Evolutionary conservation across 1,139 yeast genomes (phyloP), one percentile per base, ranked within the genome.

Genomic region (Candida glucosophila): DNA sequence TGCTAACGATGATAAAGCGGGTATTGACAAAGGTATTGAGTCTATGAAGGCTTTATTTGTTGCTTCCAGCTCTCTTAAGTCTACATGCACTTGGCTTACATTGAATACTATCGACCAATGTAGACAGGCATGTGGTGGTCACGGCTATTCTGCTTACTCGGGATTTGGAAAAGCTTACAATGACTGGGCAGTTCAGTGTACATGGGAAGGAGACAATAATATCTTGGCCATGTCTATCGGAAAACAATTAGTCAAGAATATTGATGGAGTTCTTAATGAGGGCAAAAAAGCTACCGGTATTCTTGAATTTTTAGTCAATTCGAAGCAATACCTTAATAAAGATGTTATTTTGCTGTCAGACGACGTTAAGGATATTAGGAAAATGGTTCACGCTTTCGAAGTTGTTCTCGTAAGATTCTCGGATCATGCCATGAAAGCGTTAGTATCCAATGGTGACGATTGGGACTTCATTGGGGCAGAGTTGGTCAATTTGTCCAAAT

Each of bases 131-230:
- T 86, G 95, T 58, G 96, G 96, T 55, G 96, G 96, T 26, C 95
- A 85, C 48, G 96, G 96, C 23, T 86, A 86, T 56, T 82, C 93
- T 15, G 73, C 88, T 12, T 86, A 86, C 59, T 74, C 82, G 39
- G 95, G 90, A 3, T 82, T 86, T 47, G 95, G 94, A 29, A 83
- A 80, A 49, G 90, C 88, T 17, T 82, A 73, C 55, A 71, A 73
- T 35, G 96, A 86, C 52, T 88, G 95, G 86, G 94, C 82, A 17
- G 96, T 86, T 25, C 95, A 86, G 59, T 83, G 94, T 57, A 86
- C 95, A 14, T 86, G 96, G 96, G 96, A 86, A 61, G 96, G 96
- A 55, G 96, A 86, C 55, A 86, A 86, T 62, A 85, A 78, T 46
- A 78, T 86, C 26, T 65, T 86, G 41, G 83, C 86, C 6, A 73